phyloP scores from a whole-genome alignment of 1,284 basidiomycete species.

The Xerocomus cyaneibrunnescens region DNA sequence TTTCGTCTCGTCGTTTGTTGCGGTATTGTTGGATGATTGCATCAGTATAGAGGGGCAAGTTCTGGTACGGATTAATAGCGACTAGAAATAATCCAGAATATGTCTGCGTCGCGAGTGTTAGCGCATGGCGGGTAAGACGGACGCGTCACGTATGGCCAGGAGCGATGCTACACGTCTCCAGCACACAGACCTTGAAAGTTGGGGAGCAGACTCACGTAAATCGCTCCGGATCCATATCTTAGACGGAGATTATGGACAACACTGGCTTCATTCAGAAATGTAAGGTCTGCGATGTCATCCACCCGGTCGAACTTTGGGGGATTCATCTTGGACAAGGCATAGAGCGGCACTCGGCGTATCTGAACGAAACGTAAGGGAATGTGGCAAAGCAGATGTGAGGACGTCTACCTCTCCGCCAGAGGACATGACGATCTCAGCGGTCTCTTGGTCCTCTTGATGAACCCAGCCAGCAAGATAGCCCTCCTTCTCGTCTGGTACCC shows the following conservation, averaged over 20 bases:
- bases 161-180: neutral
- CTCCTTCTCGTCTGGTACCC: conserved; percentile 88
- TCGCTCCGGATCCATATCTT: conserved; percentile 89
- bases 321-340: conserved; percentile 92
- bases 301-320: conserved; percentile 98
- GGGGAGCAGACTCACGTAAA: conserved; percentile 73
- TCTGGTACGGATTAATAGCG: conserved; percentile 97
- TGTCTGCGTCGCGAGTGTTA: conserved; percentile 55
- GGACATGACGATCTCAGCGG: conserved; percentile 78
- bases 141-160: conserved; percentile 1
- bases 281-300: conserved; percentile 98
- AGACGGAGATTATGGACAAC: conserved; percentile 96
- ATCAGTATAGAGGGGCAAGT: conserved; percentile 91
- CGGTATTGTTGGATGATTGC: conserved; percentile 94
- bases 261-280: conserved; percentile 97
- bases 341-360: conserved; percentile 75
- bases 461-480: conserved; percentile 93
- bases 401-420: conserved; percentile 68
- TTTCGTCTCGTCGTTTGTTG: conserved; percentile 89
- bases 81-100: conserved; percentile 97
- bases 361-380: conserved; percentile 34
- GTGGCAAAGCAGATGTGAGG: conserved; percentile 15
- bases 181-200: neutral
- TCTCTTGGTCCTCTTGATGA: conserved; percentile 77
- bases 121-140: neutral